Evolutionary conservation across 495 filamentous ascomycete species (phyloP), one percentile per base, ranked within the genome.

Genomic region (Daldinia vernicosa): DNA sequence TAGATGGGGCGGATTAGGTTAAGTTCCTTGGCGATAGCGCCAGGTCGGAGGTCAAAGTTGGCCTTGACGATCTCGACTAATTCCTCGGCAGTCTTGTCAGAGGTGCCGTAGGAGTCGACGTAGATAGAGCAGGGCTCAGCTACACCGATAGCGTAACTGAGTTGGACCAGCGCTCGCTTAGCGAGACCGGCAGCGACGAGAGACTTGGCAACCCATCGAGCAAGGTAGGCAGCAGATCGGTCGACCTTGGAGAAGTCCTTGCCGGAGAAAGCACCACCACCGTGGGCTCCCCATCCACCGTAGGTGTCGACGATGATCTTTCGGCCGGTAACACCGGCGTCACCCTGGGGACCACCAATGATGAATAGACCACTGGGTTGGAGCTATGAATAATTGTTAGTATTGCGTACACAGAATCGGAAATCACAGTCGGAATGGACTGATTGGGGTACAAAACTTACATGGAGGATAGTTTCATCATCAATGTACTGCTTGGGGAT

Each of bases 211-310:
- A 99, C 92, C 95, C 95, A 99, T 75, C 95, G 93, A 76, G 90
- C 94, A 72, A 97, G 89, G 85, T 99, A 99, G 77, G 95, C 95
- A 73, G 95, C 95, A 32, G 95, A 98, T 74, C 95, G 92, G 81
- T 99, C 95, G 83, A 99, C 95, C 88, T 99, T 99, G 85, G 93
- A 97, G 92, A 97, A 99, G 82, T 99, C 95, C 90, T 99, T 99
- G 79, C 95, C 95, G 78, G 95, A 98, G 91, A 99, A 99, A 82
- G 95, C 95, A 89, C 95, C 95, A 85, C 95, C 95, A 88, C 95
- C 95, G 87, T 99, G 95, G 74, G 95, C 95, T 85, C 95, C 95
- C 95, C 95, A 99, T 76, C 95, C 95, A 86, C 95, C 95, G 86
- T 99, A 99, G 83, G 95, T 98, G 84, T 99, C 95, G 80, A 99